These are phyloP conservation scores for Diaporthe longicolla DNA, from an alignment of 2,329 filamentous ascomycete species.

Conservation along the genomic window DNA sequence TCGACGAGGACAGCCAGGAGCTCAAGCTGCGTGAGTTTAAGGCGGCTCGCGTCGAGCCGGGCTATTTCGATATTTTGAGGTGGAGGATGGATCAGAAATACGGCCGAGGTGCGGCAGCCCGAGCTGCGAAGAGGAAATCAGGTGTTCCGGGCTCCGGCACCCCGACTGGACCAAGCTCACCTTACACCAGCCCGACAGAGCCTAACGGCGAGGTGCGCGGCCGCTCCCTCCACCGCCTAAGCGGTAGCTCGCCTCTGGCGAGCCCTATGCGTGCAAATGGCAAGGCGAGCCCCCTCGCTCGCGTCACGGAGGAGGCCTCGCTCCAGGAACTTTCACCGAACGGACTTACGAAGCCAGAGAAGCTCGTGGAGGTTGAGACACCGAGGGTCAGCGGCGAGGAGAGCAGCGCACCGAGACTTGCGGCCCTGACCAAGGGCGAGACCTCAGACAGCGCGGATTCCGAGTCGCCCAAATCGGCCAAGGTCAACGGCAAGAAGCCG, in stretches of 20 bases:
- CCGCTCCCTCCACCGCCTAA: conserved; percentile 79
- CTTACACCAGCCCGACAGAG: conserved; percentile 77
- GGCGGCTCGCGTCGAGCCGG: conserved; percentile 87
- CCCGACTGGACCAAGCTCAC: conserved; percentile 65
- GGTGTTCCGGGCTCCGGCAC: conserved; percentile 59
- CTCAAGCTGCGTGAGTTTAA: conserved; percentile 95
- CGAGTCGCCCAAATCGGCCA: conserved; percentile 45
- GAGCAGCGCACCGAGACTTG: conserved; percentile 50
- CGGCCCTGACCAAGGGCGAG: conserved; percentile 52
- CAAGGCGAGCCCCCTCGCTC: conserved; percentile 79
- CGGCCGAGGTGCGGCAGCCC: conserved; percentile 67
- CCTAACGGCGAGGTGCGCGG: conserved; percentile 74
- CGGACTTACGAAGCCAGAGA: conserved; percentile 59
- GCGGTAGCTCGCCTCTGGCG: conserved; percentile 72
- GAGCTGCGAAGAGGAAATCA: conserved; percentile 68
- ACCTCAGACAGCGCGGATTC: conserved; percentile 56
- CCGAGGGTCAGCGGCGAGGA: conserved; percentile 64
- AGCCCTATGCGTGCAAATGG: conserved; percentile 77
- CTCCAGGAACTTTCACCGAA: conserved; percentile 55
- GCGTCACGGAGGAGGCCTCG: conserved; percentile 78
- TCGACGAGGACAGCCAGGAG: conserved; percentile 93
- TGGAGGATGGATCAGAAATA: conserved; percentile 98
- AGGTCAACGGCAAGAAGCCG: conserved; percentile 60
- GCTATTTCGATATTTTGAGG: conserved; percentile 93
- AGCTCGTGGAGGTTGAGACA: conserved; percentile 70